Evolutionary conservation across 2,329 filamentous ascomycete species (phyloP).

Genomic region (Diaporthe aspalathi): DNA sequence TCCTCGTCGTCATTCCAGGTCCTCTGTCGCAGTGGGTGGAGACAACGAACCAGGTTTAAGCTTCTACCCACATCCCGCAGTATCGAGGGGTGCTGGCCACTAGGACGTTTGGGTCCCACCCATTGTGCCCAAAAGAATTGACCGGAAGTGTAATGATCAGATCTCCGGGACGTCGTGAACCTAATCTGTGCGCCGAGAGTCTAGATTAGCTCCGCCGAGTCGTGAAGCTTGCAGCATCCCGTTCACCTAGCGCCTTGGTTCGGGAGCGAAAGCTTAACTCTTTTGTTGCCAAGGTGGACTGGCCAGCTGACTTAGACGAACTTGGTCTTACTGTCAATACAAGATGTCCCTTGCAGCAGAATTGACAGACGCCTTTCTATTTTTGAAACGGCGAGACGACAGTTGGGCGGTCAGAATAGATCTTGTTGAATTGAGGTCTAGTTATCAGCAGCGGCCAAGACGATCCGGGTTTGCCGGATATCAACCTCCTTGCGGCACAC

Average conservation of each 20-base stretch:
- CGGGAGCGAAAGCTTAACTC: slow-evolving; percentile 17
- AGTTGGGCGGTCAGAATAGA: background rate
- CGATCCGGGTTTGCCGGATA: background rate
- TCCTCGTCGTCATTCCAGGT: background rate
- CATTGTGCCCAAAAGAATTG: background rate
- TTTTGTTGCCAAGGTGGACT: background rate
- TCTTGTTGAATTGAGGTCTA: background rate
- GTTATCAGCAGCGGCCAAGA: background rate
- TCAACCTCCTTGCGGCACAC: slow-evolving; percentile 16
- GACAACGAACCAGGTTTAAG: slow-evolving; percentile 1
- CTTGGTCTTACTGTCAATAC: background rate
- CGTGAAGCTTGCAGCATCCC: background rate
- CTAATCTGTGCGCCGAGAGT: slow-evolving; percentile 23
- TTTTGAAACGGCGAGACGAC: background rate
- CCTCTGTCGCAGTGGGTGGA: background rate
- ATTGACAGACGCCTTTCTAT: background rate
- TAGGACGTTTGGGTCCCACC: background rate
- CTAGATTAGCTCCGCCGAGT: slow-evolving; percentile 14
- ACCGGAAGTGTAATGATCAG: no score
- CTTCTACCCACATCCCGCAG: slow-evolving; percentile 22
- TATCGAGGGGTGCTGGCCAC: background rate
- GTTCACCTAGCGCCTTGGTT: slow-evolving; percentile 13
- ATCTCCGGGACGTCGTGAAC: slow-evolving; percentile 8
- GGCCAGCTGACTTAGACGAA: background rate
- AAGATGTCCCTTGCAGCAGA: background rate